phyloP scores from a whole-genome alignment of 192 early-diverging fungal genomes.

The Glomus cerebriforme region DNA sequence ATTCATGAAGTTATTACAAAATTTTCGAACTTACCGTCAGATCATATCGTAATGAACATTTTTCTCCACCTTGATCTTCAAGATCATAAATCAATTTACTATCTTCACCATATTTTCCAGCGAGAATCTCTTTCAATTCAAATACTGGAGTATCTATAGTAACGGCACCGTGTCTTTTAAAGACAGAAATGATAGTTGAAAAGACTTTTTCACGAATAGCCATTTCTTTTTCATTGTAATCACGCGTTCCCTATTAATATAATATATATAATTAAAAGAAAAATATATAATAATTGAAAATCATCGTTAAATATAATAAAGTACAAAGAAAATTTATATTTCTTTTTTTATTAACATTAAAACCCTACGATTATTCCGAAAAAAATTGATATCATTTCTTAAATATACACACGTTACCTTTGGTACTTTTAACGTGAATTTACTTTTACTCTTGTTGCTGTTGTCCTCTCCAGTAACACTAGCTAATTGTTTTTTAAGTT shows the following conservation, averaged over 20 bases:
- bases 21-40: conserved; percentile 66
- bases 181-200: conserved; percentile 78
- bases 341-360: not conserved
- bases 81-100: conserved; percentile 98
- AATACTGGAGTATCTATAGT: conserved; percentile 99
- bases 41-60: conserved; percentile 95
- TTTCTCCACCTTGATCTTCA: conserved; percentile 95
- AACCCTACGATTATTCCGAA: not conserved
- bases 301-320: too few relatives aligned
- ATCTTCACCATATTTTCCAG: conserved; percentile 98
- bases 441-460: conserved; percentile 46
- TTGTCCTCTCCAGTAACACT: conserved; percentile 38
- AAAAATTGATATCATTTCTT: not conserved
- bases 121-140: conserved; percentile 94
- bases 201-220: conserved; percentile 94
- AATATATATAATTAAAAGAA: not conserved
- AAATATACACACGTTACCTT: conserved; percentile 59
- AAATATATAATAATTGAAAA: too few relatives aligned
- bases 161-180: conserved; percentile 96
- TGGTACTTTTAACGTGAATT: conserved; percentile 75
- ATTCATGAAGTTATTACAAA: not conserved
- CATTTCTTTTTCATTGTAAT: conserved; percentile 97
- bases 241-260: conserved; percentile 78
- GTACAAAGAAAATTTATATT: too few relatives aligned
- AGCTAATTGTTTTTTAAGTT: conserved; percentile 65